A percentile compares a stretch with the other conserved stretches of the same genome.
These are phyloP conservation scores for Ogataea parapolymorpha DNA, from an alignment of 805 yeast species.

Conservation along the genomic window DNA sequence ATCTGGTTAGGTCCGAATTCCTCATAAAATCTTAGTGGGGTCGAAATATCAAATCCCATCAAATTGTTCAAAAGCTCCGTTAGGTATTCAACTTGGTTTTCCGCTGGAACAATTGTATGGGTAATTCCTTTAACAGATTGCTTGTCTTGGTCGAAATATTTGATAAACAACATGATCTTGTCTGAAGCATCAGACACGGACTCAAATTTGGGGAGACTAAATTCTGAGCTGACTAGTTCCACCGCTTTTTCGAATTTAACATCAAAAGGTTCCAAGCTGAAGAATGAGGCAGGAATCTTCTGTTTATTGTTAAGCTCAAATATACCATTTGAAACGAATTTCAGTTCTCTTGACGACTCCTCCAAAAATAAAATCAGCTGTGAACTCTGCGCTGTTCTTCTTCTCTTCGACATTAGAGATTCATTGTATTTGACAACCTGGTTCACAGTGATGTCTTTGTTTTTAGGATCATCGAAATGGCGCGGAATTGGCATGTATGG, in stretches of 20 bases:
- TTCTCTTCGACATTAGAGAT: constrained; percentile 22
- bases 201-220: constrained; percentile 21
- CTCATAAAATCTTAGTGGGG: constrained; percentile 46
- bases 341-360: constrained; percentile 45
- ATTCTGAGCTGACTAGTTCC: constrained; percentile 14
- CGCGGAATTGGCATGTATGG: constrained; percentile 45
- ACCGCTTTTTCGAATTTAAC: constrained; percentile 11
- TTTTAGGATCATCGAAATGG: constrained; percentile 23
- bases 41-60: constrained; percentile 37
- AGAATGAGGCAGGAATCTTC: constrained; percentile 6
- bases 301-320: constrained; percentile 10
- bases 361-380: constrained; percentile 59
- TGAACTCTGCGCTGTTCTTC: constrained; percentile 45
- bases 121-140: constrained; percentile 65
- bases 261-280: constrained; percentile 4
- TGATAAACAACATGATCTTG: constrained; percentile 24
- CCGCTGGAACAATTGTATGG: constrained; percentile 50
- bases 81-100: constrained; percentile 41
- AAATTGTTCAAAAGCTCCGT: constrained; percentile 39
- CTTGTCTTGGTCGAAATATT: constrained; percentile 39
- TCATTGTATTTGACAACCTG: constrained; percentile 43
- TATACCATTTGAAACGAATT: constrained; percentile 28
- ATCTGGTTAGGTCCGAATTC: constrained; percentile 57
- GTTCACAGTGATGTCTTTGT: constrained; percentile 41
- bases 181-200: constrained; percentile 20